Base-by-base conservation (phyloP, 106 monocot genomes). In the Platanthera guangdongensis region DNA sequence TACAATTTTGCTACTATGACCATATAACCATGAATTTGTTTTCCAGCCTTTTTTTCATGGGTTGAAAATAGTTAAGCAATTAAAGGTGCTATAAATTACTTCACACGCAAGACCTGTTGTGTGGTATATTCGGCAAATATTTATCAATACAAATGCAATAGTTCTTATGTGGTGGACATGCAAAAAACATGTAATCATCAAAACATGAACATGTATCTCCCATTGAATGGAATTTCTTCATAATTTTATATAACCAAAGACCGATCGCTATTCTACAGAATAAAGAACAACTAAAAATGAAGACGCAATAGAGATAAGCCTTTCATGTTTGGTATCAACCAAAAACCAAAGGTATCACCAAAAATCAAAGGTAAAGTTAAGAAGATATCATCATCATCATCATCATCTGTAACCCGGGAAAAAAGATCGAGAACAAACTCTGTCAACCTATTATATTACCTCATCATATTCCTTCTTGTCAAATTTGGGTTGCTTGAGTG, bases 401-500 rank as follows among this genome's bases (percentile, higher is more conserved):
- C n/a, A 32, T 32, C 47, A 47, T 14, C 46, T 39, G 4, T 11
- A 25, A 70, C 6, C 15, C 16, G 5, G 51, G 7, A 72, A 22
- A 50, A 51, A 71, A 72, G 15, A 51, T 45, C 15, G 6, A 51
- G 3, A 51, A 51, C 9, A 72, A n/a, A 51, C 15, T 47, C 70
- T 19, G 19, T 72, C 9, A 72, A 22, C 8, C 50, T 21, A 21
- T 10, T 72, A 6, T 51, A 12, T 21, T 74, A 80, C 80, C 73
- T 73, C 80, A 7, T 80, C 80, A 32, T 80, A 80, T 21, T 80
- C 74, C 74, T 80, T 80, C 73, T 80, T 80, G 0, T 64, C 64
- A 57, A 9, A 59, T 71, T 80, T 80, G 74, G 80, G 80, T 65
- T 80, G 80, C 74, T 80, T 80, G 73, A 80, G 74, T 9, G 80